Percentiles rank a stretch among this genome's conserved stretches.
These are phyloP conservation scores for Didymella exigua DNA, from an alignment of 2,329 filamentous ascomycete species.

Conservation along the genomic window DNA sequence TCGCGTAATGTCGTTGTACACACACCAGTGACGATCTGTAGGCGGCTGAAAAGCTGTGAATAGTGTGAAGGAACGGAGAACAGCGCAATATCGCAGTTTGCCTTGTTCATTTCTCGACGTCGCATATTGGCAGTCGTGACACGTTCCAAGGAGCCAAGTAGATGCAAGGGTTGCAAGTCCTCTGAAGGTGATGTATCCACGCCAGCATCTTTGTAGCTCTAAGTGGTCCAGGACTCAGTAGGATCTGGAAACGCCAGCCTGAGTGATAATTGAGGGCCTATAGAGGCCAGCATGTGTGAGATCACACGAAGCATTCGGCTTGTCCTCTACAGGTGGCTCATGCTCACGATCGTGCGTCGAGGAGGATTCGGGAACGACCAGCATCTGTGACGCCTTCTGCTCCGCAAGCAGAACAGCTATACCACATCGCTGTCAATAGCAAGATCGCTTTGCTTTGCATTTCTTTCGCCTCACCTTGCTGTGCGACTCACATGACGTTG, in stretches of 20 bases:
- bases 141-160: not conserved
- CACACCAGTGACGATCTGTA: not conserved
- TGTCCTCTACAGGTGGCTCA: not conserved
- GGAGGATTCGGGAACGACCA: not conserved
- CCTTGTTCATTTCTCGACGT: not conserved
- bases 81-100: not conserved
- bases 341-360: too few species aligned
- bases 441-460: not conserved
- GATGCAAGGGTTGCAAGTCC: not conserved
- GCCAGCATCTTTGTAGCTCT: not conserved
- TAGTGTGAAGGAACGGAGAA: not conserved
- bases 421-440: not conserved
- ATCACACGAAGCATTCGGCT: not conserved
- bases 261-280: not conserved
- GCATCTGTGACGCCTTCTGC: not conserved
- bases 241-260: not conserved
- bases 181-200: not conserved
- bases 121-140: not conserved
- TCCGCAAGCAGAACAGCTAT: not conserved
- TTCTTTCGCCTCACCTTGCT: not conserved
- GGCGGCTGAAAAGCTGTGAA: not conserved
- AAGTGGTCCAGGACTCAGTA: not conserved
- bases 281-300: not conserved
- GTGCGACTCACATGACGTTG: conserved; percentile 3
- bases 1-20: not conserved